These are phyloP conservation scores for Paragyromitra xinjiangensis DNA, from an alignment of 495 filamentous ascomycete species.

Conservation along the genomic window DNA sequence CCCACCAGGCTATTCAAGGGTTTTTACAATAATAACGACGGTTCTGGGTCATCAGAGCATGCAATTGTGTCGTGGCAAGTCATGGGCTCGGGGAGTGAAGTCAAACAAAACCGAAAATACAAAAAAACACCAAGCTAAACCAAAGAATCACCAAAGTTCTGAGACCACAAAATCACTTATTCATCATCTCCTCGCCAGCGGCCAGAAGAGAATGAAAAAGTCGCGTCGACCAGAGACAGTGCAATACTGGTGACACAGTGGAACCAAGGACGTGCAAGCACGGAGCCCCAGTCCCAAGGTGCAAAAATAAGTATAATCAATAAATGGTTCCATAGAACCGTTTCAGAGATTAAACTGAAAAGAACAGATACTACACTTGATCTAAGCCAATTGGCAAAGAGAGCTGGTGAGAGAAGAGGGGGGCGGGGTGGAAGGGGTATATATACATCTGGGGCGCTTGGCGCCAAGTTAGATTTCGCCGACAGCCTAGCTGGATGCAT, in stretches of 20 bases:
- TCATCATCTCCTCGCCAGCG: slow-evolving; percentile 9
- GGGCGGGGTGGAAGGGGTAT: slow-evolving; percentile 6
- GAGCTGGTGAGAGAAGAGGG: slow-evolving; percentile 33
- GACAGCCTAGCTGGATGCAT: background rate
- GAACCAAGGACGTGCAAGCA: slow-evolving; percentile 77
- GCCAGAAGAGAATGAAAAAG: slow-evolving; percentile 65
- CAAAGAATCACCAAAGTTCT: background rate
- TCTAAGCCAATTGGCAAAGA: slow-evolving; percentile 46
- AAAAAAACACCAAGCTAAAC: too few species aligned
- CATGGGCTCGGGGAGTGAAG: too few species aligned
- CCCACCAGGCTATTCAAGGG: too few species aligned
- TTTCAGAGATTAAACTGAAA: slow-evolving; percentile 65
- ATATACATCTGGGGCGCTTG: background rate
- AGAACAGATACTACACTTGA: slow-evolving; percentile 49
- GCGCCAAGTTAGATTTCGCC: background rate
- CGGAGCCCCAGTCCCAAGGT: slow-evolving; percentile 69
- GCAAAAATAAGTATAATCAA: slow-evolving; percentile 85
- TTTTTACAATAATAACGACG: too few species aligned
- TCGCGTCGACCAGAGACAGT: slow-evolving; percentile 88
- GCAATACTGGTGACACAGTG: slow-evolving; percentile 90
- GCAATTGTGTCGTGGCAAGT: too few species aligned
- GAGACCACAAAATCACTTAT: background rate
- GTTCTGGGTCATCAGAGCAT: too few species aligned
- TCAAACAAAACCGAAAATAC: too few species aligned
- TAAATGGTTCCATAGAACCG: slow-evolving; percentile 74